These are phyloP conservation scores for Nepenthes gracilis DNA, from an alignment of 148 eudicot genomes.

Conservation along the genomic window DNA sequence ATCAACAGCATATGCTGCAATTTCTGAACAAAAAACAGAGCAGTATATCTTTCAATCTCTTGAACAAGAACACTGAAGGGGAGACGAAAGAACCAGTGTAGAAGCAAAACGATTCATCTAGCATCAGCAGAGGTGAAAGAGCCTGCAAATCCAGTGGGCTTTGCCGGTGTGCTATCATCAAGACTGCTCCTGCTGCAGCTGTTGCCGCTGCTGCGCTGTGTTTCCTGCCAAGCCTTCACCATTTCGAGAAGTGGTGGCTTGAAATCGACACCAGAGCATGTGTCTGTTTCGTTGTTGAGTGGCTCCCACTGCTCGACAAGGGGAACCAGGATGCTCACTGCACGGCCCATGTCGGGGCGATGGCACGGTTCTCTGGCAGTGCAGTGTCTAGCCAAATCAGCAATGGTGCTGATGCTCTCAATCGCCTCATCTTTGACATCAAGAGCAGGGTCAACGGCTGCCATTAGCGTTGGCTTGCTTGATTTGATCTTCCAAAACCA, in stretches of 20 bases:
- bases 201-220: conserved; percentile 14
- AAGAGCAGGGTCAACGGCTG: conserved; percentile 48
- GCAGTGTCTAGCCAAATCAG: conserved; percentile 71
- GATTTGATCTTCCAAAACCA: conserved; percentile 71
- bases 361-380: conserved; percentile 69
- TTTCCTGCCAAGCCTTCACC: conserved; percentile 59
- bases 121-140: conserved; percentile 67
- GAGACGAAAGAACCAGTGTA: too few relatives aligned
- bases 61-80: too few relatives aligned
- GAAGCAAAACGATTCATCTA: conserved; percentile 15
- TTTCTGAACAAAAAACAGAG: too few relatives aligned
- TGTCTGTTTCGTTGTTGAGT: conserved; percentile 27
- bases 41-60: too few relatives aligned
- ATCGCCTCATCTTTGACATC: conserved; percentile 25
- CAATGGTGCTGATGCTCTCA: conserved; percentile 34
- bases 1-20: too few relatives aligned
- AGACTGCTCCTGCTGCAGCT: conserved; percentile 32
- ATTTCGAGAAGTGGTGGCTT: conserved; percentile 34
- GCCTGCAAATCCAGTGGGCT: conserved; percentile 55
- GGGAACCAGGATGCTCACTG: conserved; percentile 42
- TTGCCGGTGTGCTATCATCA: conserved; percentile 55
- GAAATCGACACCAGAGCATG: conserved; percentile 25
- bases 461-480: conserved; percentile 25
- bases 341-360: conserved; percentile 77
- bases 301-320: conserved; percentile 70